These are phyloP conservation scores for Stemphylium beticola DNA, from an alignment of 2,329 filamentous ascomycete genomes.

Conservation along the genomic window DNA sequence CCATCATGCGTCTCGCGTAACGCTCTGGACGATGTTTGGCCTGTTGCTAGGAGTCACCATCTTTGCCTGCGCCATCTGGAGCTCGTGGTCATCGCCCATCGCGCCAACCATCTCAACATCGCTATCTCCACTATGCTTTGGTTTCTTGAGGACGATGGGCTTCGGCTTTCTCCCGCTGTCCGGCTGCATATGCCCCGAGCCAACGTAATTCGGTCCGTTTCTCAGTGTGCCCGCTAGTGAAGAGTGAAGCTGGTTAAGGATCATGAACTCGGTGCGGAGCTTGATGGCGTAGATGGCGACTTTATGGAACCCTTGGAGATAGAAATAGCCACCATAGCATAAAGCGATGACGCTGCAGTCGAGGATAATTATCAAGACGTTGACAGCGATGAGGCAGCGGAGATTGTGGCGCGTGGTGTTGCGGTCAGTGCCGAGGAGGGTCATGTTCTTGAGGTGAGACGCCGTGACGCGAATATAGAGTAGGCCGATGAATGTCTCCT, in stretches of 20 bases:
- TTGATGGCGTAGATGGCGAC: slow-evolving; percentile 52
- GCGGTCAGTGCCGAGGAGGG: slow-evolving; percentile 20
- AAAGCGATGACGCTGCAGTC: slow-evolving; percentile 49
- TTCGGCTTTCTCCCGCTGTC: too few species aligned
- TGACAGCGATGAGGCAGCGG: slow-evolving; percentile 47
- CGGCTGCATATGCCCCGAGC: too few species aligned
- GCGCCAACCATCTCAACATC: too few species aligned
- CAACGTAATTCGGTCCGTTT: neutral
- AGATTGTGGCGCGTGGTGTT: slow-evolving; percentile 25
- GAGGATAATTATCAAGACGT: slow-evolving; percentile 50
- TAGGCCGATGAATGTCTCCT: slow-evolving; percentile 46
- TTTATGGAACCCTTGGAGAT: slow-evolving; percentile 49
- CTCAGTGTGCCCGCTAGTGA: slow-evolving; percentile 9
- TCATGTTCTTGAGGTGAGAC: slow-evolving; percentile 44
- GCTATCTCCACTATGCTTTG: too few species aligned
- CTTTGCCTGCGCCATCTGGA: too few species aligned
- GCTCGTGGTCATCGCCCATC: too few species aligned
- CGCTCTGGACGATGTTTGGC: too few species aligned
- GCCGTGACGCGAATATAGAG: slow-evolving; percentile 61
- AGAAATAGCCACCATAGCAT: slow-evolving; percentile 48
- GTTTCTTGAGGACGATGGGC: too few species aligned
- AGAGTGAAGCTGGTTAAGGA: slow-evolving; percentile 52
- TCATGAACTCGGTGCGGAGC: slow-evolving; percentile 60
- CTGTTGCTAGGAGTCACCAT: too few species aligned
- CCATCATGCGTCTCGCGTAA: too few species aligned